Evolutionary conservation across 2,329 filamentous ascomycete genomes (phyloP), one percentile per base, ranked within the genome.

Genomic region (Laburnicola sp.): DNA sequence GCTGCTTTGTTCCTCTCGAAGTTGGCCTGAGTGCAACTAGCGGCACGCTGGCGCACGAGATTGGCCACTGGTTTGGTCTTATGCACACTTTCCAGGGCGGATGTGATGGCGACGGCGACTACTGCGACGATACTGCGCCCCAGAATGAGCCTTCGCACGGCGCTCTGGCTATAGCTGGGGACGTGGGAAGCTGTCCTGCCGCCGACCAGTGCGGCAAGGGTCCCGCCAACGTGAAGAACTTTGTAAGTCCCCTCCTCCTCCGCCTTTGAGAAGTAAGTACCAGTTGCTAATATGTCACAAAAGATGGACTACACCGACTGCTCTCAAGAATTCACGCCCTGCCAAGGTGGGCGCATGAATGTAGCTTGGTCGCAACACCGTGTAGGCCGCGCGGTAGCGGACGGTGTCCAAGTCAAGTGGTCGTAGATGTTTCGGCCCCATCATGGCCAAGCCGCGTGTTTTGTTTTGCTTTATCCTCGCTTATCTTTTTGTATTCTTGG

Each of bases 41-140:
- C 16, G 57, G 54, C 16, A 60, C 57, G 2, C 22, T 60, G 10
- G 48, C 52, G 0, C 57, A 60, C 36, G 57, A 60, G 36, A 56
- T 65, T 25, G 67, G 67, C n/a, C 67, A 70, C 48, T 69, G 62
- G 63, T 51, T 70, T 25, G 65, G 65, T 43, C 64, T 70, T 5
- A 36, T 62, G 31, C 67, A 70, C 48, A 56, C 58, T n/a, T 70
- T 68, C 55, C 54, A 65, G 38, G 65, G 65, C 21, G 60, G 59
- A 11, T 68, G 64, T 53, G 38, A 50, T 6, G 46, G 48, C 26
- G 44, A 47, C 25, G 65, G 61, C n/a, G 64, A 71, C 39, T 56
- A 49, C 40, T 61, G 69, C 46, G 61, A 54, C 32, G 67, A 71
- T 40, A 71, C 68, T 6, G 58, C 63, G 27, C 54, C 64, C 5